Evolutionary conservation across 2,329 filamentous ascomycete species (phyloP), one percentile per base, ranked within the genome.

Genomic region (Aspergillus pseudonomiae): DNA sequence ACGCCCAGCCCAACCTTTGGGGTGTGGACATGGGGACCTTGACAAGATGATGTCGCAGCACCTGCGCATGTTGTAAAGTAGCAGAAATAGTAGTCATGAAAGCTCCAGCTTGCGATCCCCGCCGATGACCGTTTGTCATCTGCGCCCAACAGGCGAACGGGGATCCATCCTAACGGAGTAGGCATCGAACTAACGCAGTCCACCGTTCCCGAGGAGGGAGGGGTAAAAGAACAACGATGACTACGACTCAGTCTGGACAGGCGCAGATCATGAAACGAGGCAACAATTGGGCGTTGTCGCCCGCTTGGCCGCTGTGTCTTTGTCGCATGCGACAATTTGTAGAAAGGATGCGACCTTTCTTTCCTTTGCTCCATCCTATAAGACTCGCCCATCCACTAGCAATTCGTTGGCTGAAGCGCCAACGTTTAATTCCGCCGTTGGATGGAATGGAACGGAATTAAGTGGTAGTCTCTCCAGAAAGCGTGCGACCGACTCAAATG

Each of bases 231-330:
- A 63, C 61, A 39, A 55, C 52, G 34, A 54, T 9, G 30, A 39
- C 34, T 55, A 28, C 50, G 28, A 53, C 30, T 32, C 26, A 58
- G 67, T 70, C 69, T 69, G 65, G 69, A 71, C 69, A 68, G 63
- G 67, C 68, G 69, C 67, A 70, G 70, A 72, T 71, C 68, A 70
- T 68, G 64, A 70, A 71, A 71, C 67, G 65, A 70, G 62, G 60
- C 64, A 68, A 57, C 65, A 69, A 70, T 71, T 69, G 66, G 67
- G 64, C 60, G 65, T 55, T 52, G 68, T 67, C 66, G 61, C 67
- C 60, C 61, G 57, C 62, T 66, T 64, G 60, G 60, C 61, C 61
- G n/a, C 34, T 55, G 34, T 11, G 21, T 55, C 21, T 55, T 39
- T 36, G 52, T 55, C 52, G 52, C 52, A 55, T 36, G 52, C 32